Percentiles rank a stretch among this genome's conserved stretches.
These are phyloP conservation scores for Pezicula radicicola DNA, from an alignment of 2,329 filamentous ascomycete species.

Conservation along the genomic window DNA sequence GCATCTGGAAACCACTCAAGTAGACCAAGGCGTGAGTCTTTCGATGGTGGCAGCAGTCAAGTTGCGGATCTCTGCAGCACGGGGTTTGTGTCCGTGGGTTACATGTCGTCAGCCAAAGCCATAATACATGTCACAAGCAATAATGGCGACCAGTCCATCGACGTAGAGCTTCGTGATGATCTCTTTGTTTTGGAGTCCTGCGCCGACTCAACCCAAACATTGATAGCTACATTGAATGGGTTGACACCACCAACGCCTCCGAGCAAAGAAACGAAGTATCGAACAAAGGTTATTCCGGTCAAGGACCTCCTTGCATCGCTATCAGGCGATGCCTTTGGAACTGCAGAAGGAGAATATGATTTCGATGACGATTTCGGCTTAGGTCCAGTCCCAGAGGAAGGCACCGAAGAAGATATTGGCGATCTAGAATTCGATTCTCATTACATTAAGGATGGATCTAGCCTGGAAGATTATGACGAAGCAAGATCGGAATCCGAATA, in stretches of 20 bases:
- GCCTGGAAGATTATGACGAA: conserved; percentile 21
- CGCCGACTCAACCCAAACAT: conserved; percentile 92
- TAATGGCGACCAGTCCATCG: conserved; percentile 63
- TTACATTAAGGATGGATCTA: conserved; percentile 40
- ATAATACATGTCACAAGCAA: conserved; percentile 54
- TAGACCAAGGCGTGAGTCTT: conserved; percentile 22
- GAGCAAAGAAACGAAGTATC: conserved; percentile 79
- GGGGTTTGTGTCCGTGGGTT: conserved; percentile 84
- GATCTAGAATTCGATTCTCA: conserved; percentile 40
- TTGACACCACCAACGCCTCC: conserved; percentile 81
- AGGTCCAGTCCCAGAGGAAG: conserved; percentile 45
- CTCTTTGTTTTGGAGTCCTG: conserved; percentile 91
- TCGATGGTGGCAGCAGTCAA: conserved; percentile 37
- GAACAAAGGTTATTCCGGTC: conserved; percentile 81
- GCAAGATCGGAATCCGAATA: conserved; percentile 39
- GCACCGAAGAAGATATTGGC: conserved; percentile 37
- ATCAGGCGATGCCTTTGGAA: conserved; percentile 77
- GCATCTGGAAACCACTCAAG: conserved; percentile 5
- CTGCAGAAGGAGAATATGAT: conserved; percentile 58
- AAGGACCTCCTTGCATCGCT: conserved; percentile 89
- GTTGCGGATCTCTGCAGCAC: conserved; percentile 55
- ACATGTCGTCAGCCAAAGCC: conserved; percentile 77
- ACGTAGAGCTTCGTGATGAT: conserved; percentile 81
- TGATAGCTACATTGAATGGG: conserved; percentile 75
- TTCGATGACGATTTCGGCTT: conserved; percentile 60